These are phyloP conservation scores for Talaromyces wortmannii DNA, from an alignment of 495 filamentous ascomycete species.

Conservation along the genomic window DNA sequence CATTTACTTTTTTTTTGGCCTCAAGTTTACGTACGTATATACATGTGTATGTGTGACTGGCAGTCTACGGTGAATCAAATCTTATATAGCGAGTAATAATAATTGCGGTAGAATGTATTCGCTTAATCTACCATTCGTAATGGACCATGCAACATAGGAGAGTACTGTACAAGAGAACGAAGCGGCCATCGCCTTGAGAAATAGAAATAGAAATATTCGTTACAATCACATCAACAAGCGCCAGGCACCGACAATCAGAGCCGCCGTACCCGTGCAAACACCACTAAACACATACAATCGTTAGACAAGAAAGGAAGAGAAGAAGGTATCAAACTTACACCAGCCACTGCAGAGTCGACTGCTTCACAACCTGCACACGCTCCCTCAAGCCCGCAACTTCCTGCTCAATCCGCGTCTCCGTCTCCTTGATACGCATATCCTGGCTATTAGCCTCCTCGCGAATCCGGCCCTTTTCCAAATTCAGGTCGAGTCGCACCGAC, in stretches of 20 bases:
- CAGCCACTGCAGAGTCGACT: slow-evolving; percentile 94
- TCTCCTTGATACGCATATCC: slow-evolving; percentile 98
- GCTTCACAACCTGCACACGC: slow-evolving; percentile 94
- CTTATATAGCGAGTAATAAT: no score
- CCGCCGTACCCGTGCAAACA: slow-evolving; percentile 90
- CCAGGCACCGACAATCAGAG: slow-evolving; percentile 93
- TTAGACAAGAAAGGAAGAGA: neutral
- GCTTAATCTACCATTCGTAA: no score
- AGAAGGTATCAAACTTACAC: slow-evolving; percentile 50
- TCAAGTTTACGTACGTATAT: no score
- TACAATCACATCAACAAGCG: slow-evolving; percentile 61
- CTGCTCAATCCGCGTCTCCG: slow-evolving; percentile 96
- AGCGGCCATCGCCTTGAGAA: slow-evolving; percentile 1
- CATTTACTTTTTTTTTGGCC: no score
- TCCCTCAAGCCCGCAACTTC: slow-evolving; percentile 88
- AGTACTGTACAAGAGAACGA: slow-evolving; percentile 14
- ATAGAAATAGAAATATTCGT: neutral
- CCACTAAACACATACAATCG: slow-evolving; percentile 45
- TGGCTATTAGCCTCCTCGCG: slow-evolving; percentile 95
- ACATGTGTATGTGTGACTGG: no score
- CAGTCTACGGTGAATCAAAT: no score
- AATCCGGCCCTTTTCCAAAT: slow-evolving; percentile 94
- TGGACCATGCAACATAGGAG: neutral
- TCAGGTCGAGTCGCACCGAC: slow-evolving; percentile 83
- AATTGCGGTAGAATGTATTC: no score